phyloP scores from a whole-genome alignment of 352 stramenopile genomes.

The Phytopythium ostracodes region DNA sequence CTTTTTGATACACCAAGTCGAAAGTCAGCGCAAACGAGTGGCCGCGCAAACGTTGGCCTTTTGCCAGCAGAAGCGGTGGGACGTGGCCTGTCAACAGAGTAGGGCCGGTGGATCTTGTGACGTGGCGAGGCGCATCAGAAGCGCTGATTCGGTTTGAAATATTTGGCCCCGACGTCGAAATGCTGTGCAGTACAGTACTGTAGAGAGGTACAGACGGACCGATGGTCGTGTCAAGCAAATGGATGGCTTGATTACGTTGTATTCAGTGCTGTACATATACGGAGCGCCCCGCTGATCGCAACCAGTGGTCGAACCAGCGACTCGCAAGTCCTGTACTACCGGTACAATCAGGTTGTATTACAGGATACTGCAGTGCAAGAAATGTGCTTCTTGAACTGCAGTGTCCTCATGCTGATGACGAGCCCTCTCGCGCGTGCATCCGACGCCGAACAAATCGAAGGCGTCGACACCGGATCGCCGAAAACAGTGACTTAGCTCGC shows the following conservation, averaged over 20 bases:
- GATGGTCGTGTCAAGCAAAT: neutral
- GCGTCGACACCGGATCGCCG: neutral
- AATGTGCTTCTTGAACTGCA: too few species aligned
- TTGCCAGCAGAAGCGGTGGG: neutral
- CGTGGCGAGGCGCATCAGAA: neutral
- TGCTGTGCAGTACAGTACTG: neutral
- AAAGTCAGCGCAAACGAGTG: neutral
- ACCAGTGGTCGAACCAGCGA: neutral
- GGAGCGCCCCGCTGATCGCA: neutral
- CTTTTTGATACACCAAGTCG: neutral
- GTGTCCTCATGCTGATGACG: neutral
- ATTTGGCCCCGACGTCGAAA: neutral
- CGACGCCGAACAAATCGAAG: neutral
- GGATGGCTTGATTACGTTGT: neutral
- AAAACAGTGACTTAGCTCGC: neutral
- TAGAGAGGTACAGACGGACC: neutral
- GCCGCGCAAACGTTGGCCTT: neutral
- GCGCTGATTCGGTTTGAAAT: neutral
- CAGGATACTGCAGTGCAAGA: too few species aligned
- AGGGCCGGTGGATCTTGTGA: constrained; percentile 1
- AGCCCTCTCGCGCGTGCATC: neutral
- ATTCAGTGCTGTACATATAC: too few species aligned
- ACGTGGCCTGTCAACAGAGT: neutral
- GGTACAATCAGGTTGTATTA: too few species aligned
- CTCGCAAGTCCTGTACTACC: too few species aligned